Conservation (phyloP, 495 filamentous ascomycete species). For the Margaritispora aquatica region DNA sequence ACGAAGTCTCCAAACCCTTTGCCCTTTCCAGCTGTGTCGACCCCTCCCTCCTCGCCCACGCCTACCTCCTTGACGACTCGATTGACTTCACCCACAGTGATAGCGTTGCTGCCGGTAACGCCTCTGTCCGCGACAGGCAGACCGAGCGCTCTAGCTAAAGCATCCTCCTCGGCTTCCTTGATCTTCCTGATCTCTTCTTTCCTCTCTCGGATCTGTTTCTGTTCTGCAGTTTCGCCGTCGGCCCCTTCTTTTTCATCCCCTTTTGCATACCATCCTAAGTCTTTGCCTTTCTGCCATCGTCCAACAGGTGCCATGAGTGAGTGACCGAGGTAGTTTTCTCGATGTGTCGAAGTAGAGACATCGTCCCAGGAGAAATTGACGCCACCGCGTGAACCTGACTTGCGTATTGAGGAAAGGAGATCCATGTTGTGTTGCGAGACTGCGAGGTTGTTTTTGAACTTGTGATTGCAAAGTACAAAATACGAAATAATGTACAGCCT, state of each 20-base stretch:
- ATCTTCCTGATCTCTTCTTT: conserved; percentile 74
- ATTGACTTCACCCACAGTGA: conserved; percentile 26
- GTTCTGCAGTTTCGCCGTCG: conserved; percentile 50
- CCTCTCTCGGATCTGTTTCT: conserved; percentile 55
- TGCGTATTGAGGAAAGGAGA: conserved; percentile 85
- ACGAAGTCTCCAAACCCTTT: conserved; percentile 26
- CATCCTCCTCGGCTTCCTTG: conserved; percentile 92
- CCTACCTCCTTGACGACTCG: conserved; percentile 21
- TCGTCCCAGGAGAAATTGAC: conserved; percentile 96
- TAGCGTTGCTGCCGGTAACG: conserved; percentile 32
- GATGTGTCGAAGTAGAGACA: conserved; percentile 77
- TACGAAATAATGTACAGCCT: not conserved
- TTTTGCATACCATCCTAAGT: conserved; percentile 87
- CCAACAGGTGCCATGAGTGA: conserved; percentile 94
- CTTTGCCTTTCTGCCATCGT: conserved; percentile 87
- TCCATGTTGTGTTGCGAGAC: no score
- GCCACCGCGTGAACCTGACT: conserved; percentile 90
- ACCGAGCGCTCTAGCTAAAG: conserved; percentile 73
- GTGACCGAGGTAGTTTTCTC: conserved; percentile 97
- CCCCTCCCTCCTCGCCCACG: conserved; percentile 17
- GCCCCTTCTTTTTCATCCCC: conserved; percentile 38
- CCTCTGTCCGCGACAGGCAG: conserved; percentile 53
- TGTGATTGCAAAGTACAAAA: no score
- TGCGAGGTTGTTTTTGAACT: no score
- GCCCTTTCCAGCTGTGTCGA: conserved; percentile 16